Evolutionary conservation across 495 filamentous ascomycete species (phyloP).

Genomic region (Hypoxylon lenormandii): DNA sequence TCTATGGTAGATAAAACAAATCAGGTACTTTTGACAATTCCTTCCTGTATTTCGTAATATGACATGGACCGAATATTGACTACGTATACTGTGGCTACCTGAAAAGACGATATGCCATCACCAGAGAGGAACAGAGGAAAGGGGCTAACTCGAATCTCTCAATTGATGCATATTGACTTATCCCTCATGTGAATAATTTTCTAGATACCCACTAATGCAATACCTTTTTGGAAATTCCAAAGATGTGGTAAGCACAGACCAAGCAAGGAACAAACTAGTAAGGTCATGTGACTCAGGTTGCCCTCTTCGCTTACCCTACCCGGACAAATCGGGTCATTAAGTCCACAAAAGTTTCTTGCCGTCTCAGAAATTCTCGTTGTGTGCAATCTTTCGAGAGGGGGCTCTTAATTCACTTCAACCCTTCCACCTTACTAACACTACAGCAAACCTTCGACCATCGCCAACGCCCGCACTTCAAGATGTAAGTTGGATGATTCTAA

Average conservation of each 20-base stretch:
- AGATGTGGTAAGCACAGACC: slow-evolving; percentile 4
- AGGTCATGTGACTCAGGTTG: slow-evolving; percentile 47
- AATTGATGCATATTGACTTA: too few species aligned
- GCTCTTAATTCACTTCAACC: slow-evolving; percentile 45
- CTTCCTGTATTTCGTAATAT: too few species aligned
- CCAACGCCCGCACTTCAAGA: slow-evolving; percentile 48
- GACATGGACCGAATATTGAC: too few species aligned
- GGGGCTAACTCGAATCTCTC: too few species aligned
- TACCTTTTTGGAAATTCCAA: not conserved
- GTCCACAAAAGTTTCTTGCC: slow-evolving; percentile 46
- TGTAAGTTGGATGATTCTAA: slow-evolving; percentile 47
- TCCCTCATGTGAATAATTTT: too few species aligned
- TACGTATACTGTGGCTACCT: too few species aligned
- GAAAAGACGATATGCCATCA: not conserved
- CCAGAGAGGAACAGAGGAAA: too few species aligned
- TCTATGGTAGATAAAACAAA: slow-evolving; percentile 17
- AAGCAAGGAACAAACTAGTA: slow-evolving; percentile 11
- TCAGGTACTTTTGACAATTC: not conserved
- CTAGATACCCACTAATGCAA: not conserved
- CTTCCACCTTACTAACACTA: slow-evolving; percentile 50
- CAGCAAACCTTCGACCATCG: slow-evolving; percentile 50
- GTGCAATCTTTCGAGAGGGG: slow-evolving; percentile 44
- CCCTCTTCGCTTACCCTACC: slow-evolving; percentile 52
- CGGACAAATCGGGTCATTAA: slow-evolving; percentile 44
- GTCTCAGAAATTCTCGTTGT: slow-evolving; percentile 38